phyloP scores from a whole-genome alignment of 192 early-diverging fungal genomes.

The Coemansia pectinata region DNA sequence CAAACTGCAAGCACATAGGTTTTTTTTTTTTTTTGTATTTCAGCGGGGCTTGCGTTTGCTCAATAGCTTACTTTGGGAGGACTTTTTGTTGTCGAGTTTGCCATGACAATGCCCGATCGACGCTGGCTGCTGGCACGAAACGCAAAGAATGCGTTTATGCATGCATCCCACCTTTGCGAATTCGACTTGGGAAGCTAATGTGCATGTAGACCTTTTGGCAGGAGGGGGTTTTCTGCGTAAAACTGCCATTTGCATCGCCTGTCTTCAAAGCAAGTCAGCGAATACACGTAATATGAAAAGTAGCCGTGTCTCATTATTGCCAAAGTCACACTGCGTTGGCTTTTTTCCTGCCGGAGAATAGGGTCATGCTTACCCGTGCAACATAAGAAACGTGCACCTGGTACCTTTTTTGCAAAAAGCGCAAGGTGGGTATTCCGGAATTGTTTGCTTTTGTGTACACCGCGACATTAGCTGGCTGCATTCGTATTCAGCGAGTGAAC shows the following conservation, averaged over 20 bases:
- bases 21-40: not conserved
- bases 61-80: not conserved
- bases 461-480: not conserved
- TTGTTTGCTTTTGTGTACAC: not conserved
- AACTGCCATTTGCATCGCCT: not conserved
- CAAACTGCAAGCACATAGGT: not conserved
- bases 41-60: not conserved
- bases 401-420: not conserved
- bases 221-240: not conserved
- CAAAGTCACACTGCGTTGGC: not conserved
- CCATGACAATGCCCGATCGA: not conserved
- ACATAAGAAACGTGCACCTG: not conserved
- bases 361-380: not conserved
- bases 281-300: not conserved
- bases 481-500: not conserved
- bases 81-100: constrained; percentile 1
- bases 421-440: not conserved
- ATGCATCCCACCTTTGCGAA: constrained; percentile 1
- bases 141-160: not conserved
- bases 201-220: not conserved
- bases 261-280: not conserved
- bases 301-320: not conserved
- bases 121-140: not conserved
- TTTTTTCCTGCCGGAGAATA: not conserved
- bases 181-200: not conserved